Base-by-base conservation (phyloP, 345 rosid species). In the Sisymbrium altissimum region DNA sequence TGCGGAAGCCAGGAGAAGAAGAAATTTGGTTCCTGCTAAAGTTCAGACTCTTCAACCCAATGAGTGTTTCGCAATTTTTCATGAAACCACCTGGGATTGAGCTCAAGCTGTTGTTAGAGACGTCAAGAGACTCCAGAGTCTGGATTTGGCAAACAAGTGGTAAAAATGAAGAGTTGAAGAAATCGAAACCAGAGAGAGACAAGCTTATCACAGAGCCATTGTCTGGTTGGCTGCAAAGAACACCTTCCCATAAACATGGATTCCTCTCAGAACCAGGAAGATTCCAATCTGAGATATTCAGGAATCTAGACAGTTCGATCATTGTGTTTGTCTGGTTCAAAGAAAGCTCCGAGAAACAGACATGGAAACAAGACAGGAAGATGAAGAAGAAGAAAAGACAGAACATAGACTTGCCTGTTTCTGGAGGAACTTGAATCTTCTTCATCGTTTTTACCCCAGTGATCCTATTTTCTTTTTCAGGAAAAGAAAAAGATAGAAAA, bases 191-290 rank as follows among this genome's bases (percentile, higher is more conserved):
- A 59, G 76, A 74, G 35, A 90, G 73, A 65, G 81, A 80, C 41
- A 87, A 63, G 10, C 2, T 9, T 10, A 71, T 64, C 58, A 90
- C 57, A 27, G 82, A 66, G 18, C 78, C 35, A 36, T 68, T 79
- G 65, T 35, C 35, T 46, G 81, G 69, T 60, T 11, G 57, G 81
- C 80, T 77, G 82, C 98, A 88, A 0, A 5, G 4, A 71, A 90
- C 88, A 6, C 87, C 83, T 2, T 68, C 38, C 97, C 96, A 92
- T 3, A 3, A 64, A 77, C 97, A 88, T 32, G 85, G 86, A 66
- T 84, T 70, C 6, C 77, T 79, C 63, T 84, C 65, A 30, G 0
- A 70, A 32, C 78, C 68, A 55, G 55, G 59, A 58, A 32, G 25
- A 77, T 71, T 25, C 98, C 93, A 86, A 4, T 43, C 32, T n/a